Evolutionary conservation across 768 basidiomycete genomes (phyloP), one percentile per base, ranked within the genome.

Genomic region (Hirschioporus abietinus): DNA sequence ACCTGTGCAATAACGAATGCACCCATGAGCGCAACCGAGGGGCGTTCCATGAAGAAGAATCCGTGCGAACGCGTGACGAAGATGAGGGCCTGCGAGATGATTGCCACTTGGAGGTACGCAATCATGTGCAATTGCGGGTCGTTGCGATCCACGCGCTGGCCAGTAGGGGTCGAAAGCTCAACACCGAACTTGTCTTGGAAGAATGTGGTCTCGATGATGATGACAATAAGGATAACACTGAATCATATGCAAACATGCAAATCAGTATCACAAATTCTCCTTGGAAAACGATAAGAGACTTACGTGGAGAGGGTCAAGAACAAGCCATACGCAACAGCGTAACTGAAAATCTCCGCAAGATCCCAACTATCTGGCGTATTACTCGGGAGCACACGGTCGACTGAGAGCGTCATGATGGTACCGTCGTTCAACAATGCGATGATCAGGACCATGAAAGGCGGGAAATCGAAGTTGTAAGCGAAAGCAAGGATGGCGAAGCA

Each of bases 371-470:
- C 96, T 2, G 96, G 96, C 17, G 91, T 90, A 79, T 82, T 88
- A 42, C 93, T 95, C 24, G 96, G 96, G 71, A 99, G 79, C 66
- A 98, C 96, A 75, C 96, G 93, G 78, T 99, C 96, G 58, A 96
- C 90, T 6, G 92, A 93, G 66, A 98, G 84, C 7, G 96, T 99
- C 95, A 99, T 97, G 85, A 99, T 98, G 69, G 96, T 98, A 76
- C 96, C 96, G 76, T 99, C 96, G 78, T 99, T 99, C 72, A 97
- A 82, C 42, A 98, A 85, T 67, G 96, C 96, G 71, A 99, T 95
- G 78, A 98, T 93, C 77, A 99, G 91, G 71, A 99, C 88, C 96
- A 98, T 99, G 88, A 99, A 99, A 15, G 96, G 95, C 71, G 96
- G 96, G 94, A 99, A 99, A 79, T 97, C 92, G 80, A 96, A 95